These are phyloP conservation scores for Elsinoe fawcettii DNA, from an alignment of 2,329 filamentous ascomycete species.

Conservation along the genomic window DNA sequence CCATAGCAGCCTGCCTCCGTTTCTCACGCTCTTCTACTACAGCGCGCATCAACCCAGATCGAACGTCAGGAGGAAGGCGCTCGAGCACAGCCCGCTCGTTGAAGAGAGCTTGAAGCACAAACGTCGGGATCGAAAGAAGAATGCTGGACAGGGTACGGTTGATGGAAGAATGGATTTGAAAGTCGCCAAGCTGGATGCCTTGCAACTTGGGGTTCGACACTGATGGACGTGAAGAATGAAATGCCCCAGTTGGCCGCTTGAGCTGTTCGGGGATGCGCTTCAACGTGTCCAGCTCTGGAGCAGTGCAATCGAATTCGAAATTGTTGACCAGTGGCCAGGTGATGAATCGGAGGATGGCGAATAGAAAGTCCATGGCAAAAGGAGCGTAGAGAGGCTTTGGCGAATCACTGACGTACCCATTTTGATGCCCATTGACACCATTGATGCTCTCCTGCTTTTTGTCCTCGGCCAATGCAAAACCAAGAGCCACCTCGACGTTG, in stretches of 20 bases:
- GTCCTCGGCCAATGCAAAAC: background rate
- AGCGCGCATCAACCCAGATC: background rate
- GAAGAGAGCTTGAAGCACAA: constrained; percentile 10
- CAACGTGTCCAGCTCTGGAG: constrained; percentile 1
- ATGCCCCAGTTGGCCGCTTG: background rate
- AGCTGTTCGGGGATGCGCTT: constrained; percentile 2
- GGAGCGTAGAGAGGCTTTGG: constrained; percentile 6
- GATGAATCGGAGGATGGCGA: constrained; percentile 11
- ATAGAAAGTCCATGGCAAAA: constrained; percentile 5
- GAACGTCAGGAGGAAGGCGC: background rate
- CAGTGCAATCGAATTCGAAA: constrained; percentile 7
- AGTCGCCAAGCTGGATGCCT: constrained; percentile 10
- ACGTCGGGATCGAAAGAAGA: constrained; percentile 10
- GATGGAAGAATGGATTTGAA: constrained; percentile 11
- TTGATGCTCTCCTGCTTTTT: background rate
- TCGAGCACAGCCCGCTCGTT: constrained; percentile 6
- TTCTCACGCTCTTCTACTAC: constrained; percentile 1
- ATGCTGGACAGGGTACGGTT: constrained; percentile 13
- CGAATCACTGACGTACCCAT: background rate
- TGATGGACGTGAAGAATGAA: constrained; percentile 8
- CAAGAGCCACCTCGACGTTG: constrained; percentile 15
- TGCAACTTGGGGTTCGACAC: constrained; percentile 10
- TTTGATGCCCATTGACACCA: background rate
- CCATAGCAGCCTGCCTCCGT: background rate
- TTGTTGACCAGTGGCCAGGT: constrained; percentile 11